These are phyloP conservation scores for Starmerella kuoi DNA, from an alignment of 805 yeast species.

Conservation along the genomic window DNA sequence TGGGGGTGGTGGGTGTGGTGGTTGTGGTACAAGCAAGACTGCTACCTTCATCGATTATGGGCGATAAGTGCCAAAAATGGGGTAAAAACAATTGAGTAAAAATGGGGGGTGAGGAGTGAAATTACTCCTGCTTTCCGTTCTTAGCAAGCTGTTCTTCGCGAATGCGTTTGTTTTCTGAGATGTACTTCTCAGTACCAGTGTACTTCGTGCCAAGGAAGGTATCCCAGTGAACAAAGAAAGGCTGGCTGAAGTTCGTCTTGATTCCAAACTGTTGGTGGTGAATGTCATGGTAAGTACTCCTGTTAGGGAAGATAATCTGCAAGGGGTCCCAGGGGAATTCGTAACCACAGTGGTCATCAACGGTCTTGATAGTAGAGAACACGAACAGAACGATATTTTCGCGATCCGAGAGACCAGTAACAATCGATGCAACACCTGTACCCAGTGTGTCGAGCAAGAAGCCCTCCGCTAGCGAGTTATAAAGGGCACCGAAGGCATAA, in stretches of 20 bases:
- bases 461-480: constrained; percentile 91
- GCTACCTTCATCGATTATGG: too few relatives aligned
- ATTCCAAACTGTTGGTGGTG: constrained; percentile 96
- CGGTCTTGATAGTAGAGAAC: constrained; percentile 89
- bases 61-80: too few relatives aligned
- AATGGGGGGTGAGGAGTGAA: too few relatives aligned
- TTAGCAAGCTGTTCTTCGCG: constrained; percentile 48
- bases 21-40: too few relatives aligned
- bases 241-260: constrained; percentile 87
- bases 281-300: constrained; percentile 90
- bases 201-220: constrained; percentile 56
- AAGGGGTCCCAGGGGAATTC: constrained; percentile 82
- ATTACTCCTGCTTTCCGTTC: constrained; percentile 14
- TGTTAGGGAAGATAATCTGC: constrained; percentile 85
- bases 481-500: constrained; percentile 91
- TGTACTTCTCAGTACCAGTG: constrained; percentile 51
- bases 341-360: constrained; percentile 98
- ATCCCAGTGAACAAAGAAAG: constrained; percentile 95
- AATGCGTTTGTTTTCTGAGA: constrained; percentile 49
- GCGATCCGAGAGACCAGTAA: constrained; percentile 56
- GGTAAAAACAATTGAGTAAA: too few relatives aligned
- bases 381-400: constrained; percentile 65
- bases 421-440: constrained; percentile 66
- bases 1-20: too few relatives aligned
- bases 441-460: constrained; percentile 84